These are phyloP conservation scores for Grifola frondosa DNA, from an alignment of 1,284 basidiomycete genomes.

Conservation along the genomic window DNA sequence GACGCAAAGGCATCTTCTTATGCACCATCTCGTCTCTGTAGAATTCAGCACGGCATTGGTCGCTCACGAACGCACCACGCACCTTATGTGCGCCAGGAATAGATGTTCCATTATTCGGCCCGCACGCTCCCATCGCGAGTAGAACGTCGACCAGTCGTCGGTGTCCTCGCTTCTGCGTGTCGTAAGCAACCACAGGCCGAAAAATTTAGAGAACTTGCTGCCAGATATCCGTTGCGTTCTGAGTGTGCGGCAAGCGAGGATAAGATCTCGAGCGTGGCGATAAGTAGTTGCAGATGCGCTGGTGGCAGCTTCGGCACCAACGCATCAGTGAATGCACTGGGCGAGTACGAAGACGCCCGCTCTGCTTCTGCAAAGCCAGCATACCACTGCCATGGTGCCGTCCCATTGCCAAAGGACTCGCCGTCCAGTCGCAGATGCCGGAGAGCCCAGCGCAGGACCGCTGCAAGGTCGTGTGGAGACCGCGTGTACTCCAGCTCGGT, in stretches of 20 bases:
- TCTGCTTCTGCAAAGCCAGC: slow-evolving; percentile 57
- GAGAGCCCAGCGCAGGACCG: slow-evolving; percentile 76
- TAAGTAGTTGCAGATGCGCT: slow-evolving; percentile 56
- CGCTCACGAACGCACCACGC: slow-evolving; percentile 18
- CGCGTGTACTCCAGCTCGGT: slow-evolving; percentile 62
- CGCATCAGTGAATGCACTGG: slow-evolving; percentile 56
- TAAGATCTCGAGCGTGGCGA: slow-evolving; percentile 55
- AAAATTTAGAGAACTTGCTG: slow-evolving; percentile 67
- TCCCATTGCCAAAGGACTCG: slow-evolving; percentile 46
- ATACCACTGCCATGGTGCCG: slow-evolving; percentile 61
- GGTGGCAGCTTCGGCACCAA: slow-evolving; percentile 57
- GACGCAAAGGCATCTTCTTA: slow-evolving; percentile 61
- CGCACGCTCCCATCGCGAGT: slow-evolving; percentile 66
- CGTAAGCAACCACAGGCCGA: slow-evolving; percentile 71
- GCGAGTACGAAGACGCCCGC: slow-evolving; percentile 52
- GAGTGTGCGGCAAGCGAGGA: slow-evolving; percentile 68
- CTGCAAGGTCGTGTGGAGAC: slow-evolving; percentile 71
- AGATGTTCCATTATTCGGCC: slow-evolving; percentile 72
- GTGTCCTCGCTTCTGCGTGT: slow-evolving; percentile 42
- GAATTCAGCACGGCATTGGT: slow-evolving; percentile 4
- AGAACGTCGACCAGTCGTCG: slow-evolving; percentile 64
- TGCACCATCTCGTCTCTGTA: slow-evolving; percentile 57
- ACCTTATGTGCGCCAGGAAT: slow-evolving; percentile 71
- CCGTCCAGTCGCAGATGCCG: slow-evolving; percentile 65
- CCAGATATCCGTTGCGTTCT: slow-evolving; percentile 71